Evolutionary conservation across 176 grass and related monocot species (phyloP).

Genomic region (Elymus sibiricus): DNA sequence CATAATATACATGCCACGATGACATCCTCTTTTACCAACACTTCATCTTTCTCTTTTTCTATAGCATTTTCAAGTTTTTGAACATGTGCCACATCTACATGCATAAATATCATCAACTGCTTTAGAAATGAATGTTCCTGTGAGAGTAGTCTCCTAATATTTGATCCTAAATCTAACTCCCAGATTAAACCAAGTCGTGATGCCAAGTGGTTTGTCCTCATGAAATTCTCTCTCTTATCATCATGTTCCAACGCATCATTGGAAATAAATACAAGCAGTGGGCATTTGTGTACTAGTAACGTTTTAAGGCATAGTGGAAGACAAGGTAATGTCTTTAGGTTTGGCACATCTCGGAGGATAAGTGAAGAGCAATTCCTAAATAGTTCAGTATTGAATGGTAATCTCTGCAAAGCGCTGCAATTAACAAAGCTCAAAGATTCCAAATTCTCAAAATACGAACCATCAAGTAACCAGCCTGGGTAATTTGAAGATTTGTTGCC

Average conservation of each 20-base stretch:
- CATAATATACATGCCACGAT: neutral
- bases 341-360: neutral
- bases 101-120: neutral
- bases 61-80: neutral
- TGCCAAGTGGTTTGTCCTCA: neutral
- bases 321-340: neutral
- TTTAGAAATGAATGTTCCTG: neutral
- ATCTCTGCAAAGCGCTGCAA: neutral
- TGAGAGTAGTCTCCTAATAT: neutral
- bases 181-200: neutral
- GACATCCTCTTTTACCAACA: neutral
- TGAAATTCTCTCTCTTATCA: neutral
- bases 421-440: neutral
- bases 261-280: neutral
- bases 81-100: neutral
- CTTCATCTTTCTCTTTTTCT: no score
- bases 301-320: neutral
- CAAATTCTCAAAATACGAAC: conserved; percentile 10
- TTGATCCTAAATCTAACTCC: neutral
- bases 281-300: no score
- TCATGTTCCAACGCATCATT: neutral
- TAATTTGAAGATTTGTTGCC: neutral
- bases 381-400: neutral
- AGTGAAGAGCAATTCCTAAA: neutral
- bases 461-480: conserved; percentile 17